Evolutionary conservation across 140 eudicot genomes (phyloP), one percentile per base, ranked within the genome.

Genomic region (Senecio squalidus): DNA sequence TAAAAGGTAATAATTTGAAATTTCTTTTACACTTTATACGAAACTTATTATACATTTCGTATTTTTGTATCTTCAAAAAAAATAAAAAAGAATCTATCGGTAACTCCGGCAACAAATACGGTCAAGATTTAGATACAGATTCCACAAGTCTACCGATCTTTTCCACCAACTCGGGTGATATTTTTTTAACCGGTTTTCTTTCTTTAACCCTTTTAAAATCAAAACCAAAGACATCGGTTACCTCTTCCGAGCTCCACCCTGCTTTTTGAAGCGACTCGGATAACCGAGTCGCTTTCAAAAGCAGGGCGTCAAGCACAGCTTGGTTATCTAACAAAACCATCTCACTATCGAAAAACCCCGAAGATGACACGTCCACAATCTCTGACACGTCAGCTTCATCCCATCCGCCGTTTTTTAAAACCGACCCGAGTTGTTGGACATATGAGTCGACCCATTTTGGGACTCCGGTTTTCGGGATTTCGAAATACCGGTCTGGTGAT

Each of bases 241-340:
- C 98, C 67, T 92, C 98, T 14, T 87, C 95, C 69, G 95, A 81
- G 83, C 93, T 92, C 98, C 98, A 92, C 51, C 98, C 98, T 30
- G 92, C 95, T 65, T 84, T 84, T 61, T 81, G 81, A 14, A 92
- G 69, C 36, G 77, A 72, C 20, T 87, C 98, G 46, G 98, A 92
- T 28, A 81, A 84, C 48, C 95, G 88, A 58, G 79, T 86, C 51
- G 94, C 84, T 84, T 92, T 92, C 48, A 92, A 24, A 1, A 92
- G 73, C 41, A 92, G 64, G 9, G 96, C 96, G 29, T 92, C 98
- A 3, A 84, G 51, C 6, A 87, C 89, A 3, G 86, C 82, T 62
- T 92, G 93, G 33, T 81, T 87, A 21, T 92, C 98, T 46, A 92
- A 34, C 56, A 88, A 63, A 13, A 87, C 77, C 98, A 87, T 92